Conservation (phyloP, 2,329 filamentous ascomycete genomes). For the Sporothrix curviconia region DNA sequence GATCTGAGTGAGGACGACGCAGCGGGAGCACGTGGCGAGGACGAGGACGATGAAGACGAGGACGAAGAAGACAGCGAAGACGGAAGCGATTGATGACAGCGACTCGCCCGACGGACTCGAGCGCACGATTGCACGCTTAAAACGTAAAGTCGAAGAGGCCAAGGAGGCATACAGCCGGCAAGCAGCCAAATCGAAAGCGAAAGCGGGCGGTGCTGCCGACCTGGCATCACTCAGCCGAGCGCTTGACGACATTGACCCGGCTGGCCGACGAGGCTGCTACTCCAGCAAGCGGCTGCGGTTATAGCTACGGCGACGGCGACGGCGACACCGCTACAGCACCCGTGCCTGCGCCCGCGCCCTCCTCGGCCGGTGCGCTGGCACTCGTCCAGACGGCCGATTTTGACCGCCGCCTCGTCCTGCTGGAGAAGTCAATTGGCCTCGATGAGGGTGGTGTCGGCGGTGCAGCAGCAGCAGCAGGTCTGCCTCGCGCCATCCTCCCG, state of each 20-base stretch:
- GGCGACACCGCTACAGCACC: constrained; percentile 20
- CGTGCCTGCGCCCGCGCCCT: constrained; percentile 39
- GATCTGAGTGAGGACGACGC: constrained; percentile 72
- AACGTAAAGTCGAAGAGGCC: constrained; percentile 72
- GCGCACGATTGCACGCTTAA: constrained; percentile 72
- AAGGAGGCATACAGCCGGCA: constrained; percentile 56
- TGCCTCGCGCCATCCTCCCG: constrained; percentile 67
- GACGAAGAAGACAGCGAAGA: constrained; percentile 28
- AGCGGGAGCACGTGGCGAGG: neutral
- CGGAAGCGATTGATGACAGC: too few species aligned
- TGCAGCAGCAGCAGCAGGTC: too few species aligned
- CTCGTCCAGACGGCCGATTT: constrained; percentile 81
- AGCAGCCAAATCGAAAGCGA: constrained; percentile 38
- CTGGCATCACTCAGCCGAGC: constrained; percentile 64
- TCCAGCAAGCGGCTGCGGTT: neutral
- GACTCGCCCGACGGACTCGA: constrained; percentile 41
- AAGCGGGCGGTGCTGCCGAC: constrained; percentile 23
- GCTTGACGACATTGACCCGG: constrained; percentile 57
- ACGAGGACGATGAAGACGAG: constrained; percentile 5
- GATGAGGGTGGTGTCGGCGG: constrained; percentile 25
- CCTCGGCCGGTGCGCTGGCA: constrained; percentile 24
- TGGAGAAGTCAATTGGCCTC: constrained; percentile 79
- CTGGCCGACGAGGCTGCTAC: constrained; percentile 25
- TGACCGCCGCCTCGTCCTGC: constrained; percentile 67
- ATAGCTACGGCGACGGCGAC: neutral